A percentile compares a stretch with the other conserved stretches of the same genome.
phyloP scores from a whole-genome alignment of 208 protist genomes.

The Leishmania martiniquensis region DNA sequence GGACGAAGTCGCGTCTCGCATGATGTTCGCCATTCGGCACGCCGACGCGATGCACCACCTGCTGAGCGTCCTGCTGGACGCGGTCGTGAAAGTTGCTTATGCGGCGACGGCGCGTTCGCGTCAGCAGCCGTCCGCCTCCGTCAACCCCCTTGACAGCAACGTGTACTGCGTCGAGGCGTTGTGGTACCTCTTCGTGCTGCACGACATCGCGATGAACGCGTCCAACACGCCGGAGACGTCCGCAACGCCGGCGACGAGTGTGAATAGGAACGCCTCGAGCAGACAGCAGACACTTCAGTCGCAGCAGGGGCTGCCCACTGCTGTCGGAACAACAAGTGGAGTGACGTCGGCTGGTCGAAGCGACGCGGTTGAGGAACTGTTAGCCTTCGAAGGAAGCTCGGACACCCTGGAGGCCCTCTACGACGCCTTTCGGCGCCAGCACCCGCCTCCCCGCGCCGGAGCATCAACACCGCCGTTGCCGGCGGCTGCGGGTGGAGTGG shows the following conservation, averaged over 20 bases:
- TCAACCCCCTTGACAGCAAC: conserved; percentile 12
- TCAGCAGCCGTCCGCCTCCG: neutral
- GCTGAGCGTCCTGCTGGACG: conserved; percentile 76
- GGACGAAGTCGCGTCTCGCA: conserved; percentile 52
- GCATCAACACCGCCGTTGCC: neutral
- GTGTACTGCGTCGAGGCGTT: conserved; percentile 36
- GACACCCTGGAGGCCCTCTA: conserved; percentile 29
- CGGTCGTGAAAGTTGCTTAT: conserved; percentile 56
- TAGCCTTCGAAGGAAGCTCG: conserved; percentile 2
- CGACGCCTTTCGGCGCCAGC: conserved; percentile 1
- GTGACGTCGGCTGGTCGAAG: neutral
- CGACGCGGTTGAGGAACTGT: conserved; percentile 13
- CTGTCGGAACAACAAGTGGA: neutral
- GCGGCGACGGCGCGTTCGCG: conserved; percentile 27
- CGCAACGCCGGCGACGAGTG: conserved; percentile 7
- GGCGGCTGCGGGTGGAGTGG: neutral
- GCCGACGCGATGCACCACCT: conserved; percentile 52
- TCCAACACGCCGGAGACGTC: conserved; percentile 9
- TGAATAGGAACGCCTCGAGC: conserved; percentile 15
- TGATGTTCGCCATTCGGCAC: conserved; percentile 79
- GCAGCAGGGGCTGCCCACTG: neutral
- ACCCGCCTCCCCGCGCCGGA: neutral
- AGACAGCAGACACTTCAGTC: conserved; percentile 1
- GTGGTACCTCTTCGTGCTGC: conserved; percentile 54
- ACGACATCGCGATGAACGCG: conserved; percentile 55